phyloP scores from a whole-genome alignment of 495 filamentous ascomycete genomes.

The Xylaria palmicola region DNA sequence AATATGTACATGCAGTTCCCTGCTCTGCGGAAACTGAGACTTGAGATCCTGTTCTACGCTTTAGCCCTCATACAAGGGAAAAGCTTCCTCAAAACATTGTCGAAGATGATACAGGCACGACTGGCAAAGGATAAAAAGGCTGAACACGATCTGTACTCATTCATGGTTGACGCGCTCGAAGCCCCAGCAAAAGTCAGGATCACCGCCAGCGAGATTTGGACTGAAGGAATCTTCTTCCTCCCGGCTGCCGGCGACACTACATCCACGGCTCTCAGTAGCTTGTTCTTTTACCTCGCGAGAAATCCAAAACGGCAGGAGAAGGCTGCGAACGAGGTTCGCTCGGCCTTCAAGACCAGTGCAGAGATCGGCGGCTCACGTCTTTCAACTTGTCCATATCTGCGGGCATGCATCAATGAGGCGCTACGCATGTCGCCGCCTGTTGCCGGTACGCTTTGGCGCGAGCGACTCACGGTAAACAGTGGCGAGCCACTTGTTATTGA shows the following conservation, averaged over 20 bases:
- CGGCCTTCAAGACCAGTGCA: constrained; percentile 32
- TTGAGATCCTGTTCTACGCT: neutral
- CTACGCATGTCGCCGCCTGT: constrained; percentile 57
- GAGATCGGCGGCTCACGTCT: constrained; percentile 43
- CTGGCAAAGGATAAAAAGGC: constrained; percentile 15
- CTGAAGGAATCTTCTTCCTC: constrained; percentile 18
- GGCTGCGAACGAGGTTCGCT: constrained; percentile 39
- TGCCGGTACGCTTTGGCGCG: constrained; percentile 43
- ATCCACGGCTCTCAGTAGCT: neutral
- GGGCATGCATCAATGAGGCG: constrained; percentile 56
- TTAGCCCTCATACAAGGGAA: neutral
- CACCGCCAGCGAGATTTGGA: constrained; percentile 10
- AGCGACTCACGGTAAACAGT: neutral
- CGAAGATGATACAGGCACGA: constrained; percentile 12
- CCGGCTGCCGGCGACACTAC: constrained; percentile 14
- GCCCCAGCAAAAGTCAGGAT: neutral
- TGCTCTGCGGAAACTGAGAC: neutral
- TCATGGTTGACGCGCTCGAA: constrained; percentile 42
- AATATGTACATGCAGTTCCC: neutral
- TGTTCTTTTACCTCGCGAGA: constrained; percentile 16
- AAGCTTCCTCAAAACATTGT: neutral
- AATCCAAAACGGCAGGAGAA: constrained; percentile 40
- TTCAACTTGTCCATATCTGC: constrained; percentile 42
- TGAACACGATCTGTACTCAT: constrained; percentile 21
- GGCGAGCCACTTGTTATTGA: constrained; percentile 53